These are phyloP conservation scores for Iberis pinnata DNA, from an alignment of 345 rosid genomes.

Conservation along the genomic window DNA sequence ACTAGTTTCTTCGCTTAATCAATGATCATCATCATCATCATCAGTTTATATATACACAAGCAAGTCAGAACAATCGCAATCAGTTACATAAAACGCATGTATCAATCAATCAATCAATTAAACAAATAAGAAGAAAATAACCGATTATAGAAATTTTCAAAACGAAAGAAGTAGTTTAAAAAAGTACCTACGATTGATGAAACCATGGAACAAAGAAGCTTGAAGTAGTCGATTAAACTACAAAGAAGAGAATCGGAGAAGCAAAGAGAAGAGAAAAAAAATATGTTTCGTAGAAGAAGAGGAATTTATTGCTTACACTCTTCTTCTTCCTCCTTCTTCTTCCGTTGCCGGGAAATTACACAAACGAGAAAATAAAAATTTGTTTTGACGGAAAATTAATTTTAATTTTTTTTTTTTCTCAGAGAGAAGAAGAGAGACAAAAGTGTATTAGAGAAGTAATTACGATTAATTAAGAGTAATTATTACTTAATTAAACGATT, in stretches of 20 bases:
- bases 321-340: conserved; percentile 52
- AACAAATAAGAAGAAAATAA: neutral
- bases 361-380: conserved; percentile 7
- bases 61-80: too few species aligned
- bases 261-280: conserved; percentile 13
- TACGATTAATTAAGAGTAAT: neutral
- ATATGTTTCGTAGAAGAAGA: too few species aligned
- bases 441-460: neutral
- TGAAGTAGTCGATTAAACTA: conserved; percentile 14
- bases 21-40: too few species aligned
- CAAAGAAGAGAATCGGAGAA: conserved; percentile 23
- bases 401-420: neutral
- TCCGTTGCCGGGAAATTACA: conserved; percentile 71
- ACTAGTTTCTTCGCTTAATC: neutral
- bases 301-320: conserved; percentile 74
- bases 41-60: too few species aligned
- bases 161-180: too few species aligned
- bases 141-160: neutral
- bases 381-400: too few species aligned
- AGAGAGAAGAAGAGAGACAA: conserved; percentile 4
- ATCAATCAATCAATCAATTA: too few species aligned
- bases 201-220: conserved; percentile 22
- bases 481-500: too few species aligned
- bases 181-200: conserved; percentile 25
- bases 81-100: too few species aligned